Base-by-base conservation (phyloP, 2,329 filamentous ascomycete species). In the Calonectria hongkongensis region DNA sequence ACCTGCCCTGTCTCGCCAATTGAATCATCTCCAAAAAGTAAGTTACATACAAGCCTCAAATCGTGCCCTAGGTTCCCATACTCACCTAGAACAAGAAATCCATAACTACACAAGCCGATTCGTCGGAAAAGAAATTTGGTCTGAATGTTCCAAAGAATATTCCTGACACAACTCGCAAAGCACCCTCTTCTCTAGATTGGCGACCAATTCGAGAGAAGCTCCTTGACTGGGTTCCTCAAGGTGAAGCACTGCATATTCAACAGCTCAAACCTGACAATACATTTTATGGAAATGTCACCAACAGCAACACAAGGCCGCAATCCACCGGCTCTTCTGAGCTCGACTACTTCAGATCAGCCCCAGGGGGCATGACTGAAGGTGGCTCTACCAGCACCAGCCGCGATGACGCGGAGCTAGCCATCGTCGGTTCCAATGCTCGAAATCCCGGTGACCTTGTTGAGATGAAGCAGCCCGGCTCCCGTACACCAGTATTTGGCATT, bases 381-480 rank as follows among this genome's bases (percentile, higher is more conserved):
- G 43, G 4, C 2, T 39, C 68, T 76, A 73, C 82, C 78, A 69
- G 79, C 75, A 39, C 78, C 85, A 62, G 74, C 77, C 64, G 77
- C 9, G 72, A 79, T 12, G 81, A 81, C 68, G 74, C 72, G 13
- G 82, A 81, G 43, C 58, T 76, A 33, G 70, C 74, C 36, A 72
- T 77, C 58, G 75, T 83, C 30, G 80, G 80, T 8, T 74, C 79
- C 13, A 79, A 76, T 30, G 74, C 77, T 1, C 76, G 78, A 15
- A 74, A 72, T n/a, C 81, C 87, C 2, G 89, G 89, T 50, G 89
- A 90, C 74, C 80, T 91, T 54, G 83, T 91, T 28, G 89, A 91
- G 76, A 75, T 90, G 72, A 84, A 81, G 48, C 80, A 81, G 36
- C 76, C 81, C 10, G 81, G 83, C n/a, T 86, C 85, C 13, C 83